Base-by-base conservation (phyloP, 257 asterid genomes). In the Cynanchum wilfordii region DNA sequence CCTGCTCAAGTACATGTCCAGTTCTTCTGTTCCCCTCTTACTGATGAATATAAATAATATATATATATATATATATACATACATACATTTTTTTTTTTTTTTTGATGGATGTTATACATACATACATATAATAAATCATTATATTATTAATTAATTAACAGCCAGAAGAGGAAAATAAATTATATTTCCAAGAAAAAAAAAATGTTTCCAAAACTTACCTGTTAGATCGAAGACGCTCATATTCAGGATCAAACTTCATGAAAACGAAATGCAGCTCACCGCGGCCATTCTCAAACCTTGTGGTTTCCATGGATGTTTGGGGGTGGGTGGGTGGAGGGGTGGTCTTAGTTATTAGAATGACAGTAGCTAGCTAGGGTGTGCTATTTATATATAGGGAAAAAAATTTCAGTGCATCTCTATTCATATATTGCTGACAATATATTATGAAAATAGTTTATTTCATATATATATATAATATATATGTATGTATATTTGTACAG, bases 241-340 rank as follows among this genome's bases (percentile, higher is more conserved):
- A 93, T 71, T 93, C 90, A 2, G 97, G 87, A 79, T 93, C 97
- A 56, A 86, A 91, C 70, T 89, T 88, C 98, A 93, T 83, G 89
- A 93, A 93, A 52, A 93, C 97, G 33, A 89, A 93, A 72, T 93
- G 81, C 13, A 86, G 77, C 11, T 64, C 49, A 8, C 49, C 40
- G 38, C 38, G 38, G 13, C 19, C 49, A 19, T n/a, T 30, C 83
- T 90, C 93, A 60, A 63, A 70, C 55, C 75, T 72, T 36, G 70
- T 29, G 30, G 57, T 80, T 62, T 75, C 92, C 95, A 87, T 15
- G 3, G 13, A 15, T 2, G 5, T 12, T 7, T 47, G 52, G 20
- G 16, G 55, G 4, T 6, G 5, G 20, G 2, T 10, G 56, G 15
- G 11, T 42, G 47, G 10, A 11, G n/a, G 7, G 55, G 20, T 3